Evolutionary conservation across 2,329 filamentous ascomycete species (phyloP), one percentile per base, ranked within the genome.

Genomic region (Alternaria viburni): DNA sequence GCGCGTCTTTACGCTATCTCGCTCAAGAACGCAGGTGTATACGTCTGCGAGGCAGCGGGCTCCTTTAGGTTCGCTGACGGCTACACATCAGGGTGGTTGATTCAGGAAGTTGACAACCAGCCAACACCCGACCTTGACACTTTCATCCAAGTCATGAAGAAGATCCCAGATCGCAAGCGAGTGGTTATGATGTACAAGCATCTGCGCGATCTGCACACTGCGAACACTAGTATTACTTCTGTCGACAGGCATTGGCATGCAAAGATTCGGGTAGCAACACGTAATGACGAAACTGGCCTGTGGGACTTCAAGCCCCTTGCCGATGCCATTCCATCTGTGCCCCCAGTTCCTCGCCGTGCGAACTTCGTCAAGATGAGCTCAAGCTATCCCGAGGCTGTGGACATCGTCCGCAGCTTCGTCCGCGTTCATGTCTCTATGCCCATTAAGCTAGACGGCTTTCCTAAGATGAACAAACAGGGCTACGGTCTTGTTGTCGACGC

Each of bases 401-500:
- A 97, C 69, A 88, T 99, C 66, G 92, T 99, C 43, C 90, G 92
- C 69, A 97, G 94, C 77, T 98, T 99, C 77, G 95, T 99, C 25
- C 91, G 96, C 43, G 91, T 99, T 59, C 91, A 92, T 68, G 97
- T 94, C 73, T 92, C 90, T 23, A 95, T 99, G 90, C 96, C 96
- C 0, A 84, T 99, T 66, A 98, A 98, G 84, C 87, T 99, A 10
- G 96, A 99, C 78, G 96, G 96, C n/a, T 99, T 97, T 78, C 96
- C 96, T 6, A 93, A 96, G 79, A 93, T 96, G 69, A 88, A 93
- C 52, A 96, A 97, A 81, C 96, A 93, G 83, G 96, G 96, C 1
- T 97, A 97, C 85, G 96, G 96, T 43, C 84, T 99, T 41, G 95
- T 99, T n/a, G 92, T 99, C 66, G 96, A 99, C 80, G 96, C 96